A percentile compares a stretch with the other conserved stretches of the same genome.
phyloP scores from a whole-genome alignment of 176 grass and related monocot species.

The Rhynchospora tenuis region DNA sequence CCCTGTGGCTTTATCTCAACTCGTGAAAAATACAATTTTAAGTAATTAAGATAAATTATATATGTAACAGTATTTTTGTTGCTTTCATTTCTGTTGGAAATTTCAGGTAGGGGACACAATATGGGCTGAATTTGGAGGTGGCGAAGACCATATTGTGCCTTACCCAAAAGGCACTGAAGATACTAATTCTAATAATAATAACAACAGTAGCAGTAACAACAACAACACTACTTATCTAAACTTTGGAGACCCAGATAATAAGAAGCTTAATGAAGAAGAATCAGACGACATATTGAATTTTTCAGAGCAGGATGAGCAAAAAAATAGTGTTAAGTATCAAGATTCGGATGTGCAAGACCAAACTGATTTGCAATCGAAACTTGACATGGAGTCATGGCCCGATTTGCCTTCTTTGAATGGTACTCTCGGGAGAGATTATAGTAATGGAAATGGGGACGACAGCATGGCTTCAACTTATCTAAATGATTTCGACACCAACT shows the following conservation, averaged over 20 bases:
- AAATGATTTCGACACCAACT: conserved; percentile 51
- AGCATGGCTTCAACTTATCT: conserved; percentile 48
- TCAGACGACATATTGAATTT: conserved; percentile 17
- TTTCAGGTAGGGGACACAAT: conserved; percentile 64
- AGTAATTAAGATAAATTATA: not conserved
- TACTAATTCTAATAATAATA: conserved; percentile 31
- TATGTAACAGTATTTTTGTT: not conserved
- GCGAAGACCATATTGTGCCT: conserved; percentile 60
- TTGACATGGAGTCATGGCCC: conserved; percentile 78
- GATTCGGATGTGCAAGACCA: conserved; percentile 42
- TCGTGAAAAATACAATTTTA: not conserved
- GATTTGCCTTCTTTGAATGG: conserved; percentile 72
- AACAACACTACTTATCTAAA: not conserved
- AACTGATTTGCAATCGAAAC: conserved; percentile 38
- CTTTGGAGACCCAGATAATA: conserved; percentile 25
- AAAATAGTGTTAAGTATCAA: conserved; percentile 41
- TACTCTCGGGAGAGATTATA: conserved; percentile 53
- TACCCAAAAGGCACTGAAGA: conserved; percentile 50
- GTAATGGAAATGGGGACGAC: conserved; percentile 32
- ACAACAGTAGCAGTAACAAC: conserved; percentile 4
- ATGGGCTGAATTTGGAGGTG: conserved; percentile 69
- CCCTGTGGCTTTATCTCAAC: not conserved
- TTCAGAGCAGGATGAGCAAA: conserved; percentile 32
- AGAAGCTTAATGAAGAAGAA: conserved; percentile 41
- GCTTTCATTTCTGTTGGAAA: conserved; percentile 13